A percentile compares a stretch with the other conserved stretches of the same genome.
These are phyloP conservation scores for Canavalia ensiformis DNA, from an alignment of 306 rosid genomes.

Conservation along the genomic window DNA sequence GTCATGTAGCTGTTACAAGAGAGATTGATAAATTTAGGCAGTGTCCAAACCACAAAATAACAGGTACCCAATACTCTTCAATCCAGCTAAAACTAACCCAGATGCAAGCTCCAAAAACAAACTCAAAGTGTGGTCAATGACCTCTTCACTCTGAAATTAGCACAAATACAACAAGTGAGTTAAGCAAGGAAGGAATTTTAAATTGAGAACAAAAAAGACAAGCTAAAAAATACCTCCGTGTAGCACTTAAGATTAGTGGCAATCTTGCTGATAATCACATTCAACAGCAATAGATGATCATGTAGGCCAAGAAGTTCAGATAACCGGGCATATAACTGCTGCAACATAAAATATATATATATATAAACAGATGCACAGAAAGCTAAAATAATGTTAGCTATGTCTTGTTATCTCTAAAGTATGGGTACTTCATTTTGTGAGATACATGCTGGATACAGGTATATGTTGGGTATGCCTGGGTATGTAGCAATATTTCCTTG, in stretches of 20 bases:
- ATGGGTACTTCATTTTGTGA: not conserved
- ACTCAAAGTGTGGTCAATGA: slow-evolving; percentile 94
- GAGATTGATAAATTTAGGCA: slow-evolving; percentile 23
- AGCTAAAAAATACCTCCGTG: slow-evolving; percentile 44
- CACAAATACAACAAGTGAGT: slow-evolving; percentile 36
- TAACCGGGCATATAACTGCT: slow-evolving; percentile 69
- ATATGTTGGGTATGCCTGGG: not conserved
- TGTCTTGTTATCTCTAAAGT: not conserved
- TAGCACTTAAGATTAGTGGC: slow-evolving; percentile 64
- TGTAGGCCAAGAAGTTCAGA: slow-evolving; percentile 67
- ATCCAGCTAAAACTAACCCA: slow-evolving; percentile 71
- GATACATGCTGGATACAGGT: not conserved
- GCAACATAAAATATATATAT: slow-evolving; percentile 50
- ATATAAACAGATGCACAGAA: slow-evolving; percentile 22
- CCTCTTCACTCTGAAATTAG: slow-evolving; percentile 89
- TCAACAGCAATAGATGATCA: slow-evolving; percentile 61
- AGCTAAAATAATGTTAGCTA: slow-evolving; percentile 4
- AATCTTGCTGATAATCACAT: slow-evolving; percentile 62
- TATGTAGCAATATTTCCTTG: not conserved
- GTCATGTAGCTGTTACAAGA: slow-evolving; percentile 84
- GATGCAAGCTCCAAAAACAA: slow-evolving; percentile 98
- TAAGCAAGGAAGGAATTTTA: slow-evolving; percentile 29
- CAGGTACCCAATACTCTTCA: slow-evolving; percentile 41
- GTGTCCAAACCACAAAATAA: slow-evolving; percentile 37
- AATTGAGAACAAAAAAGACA: slow-evolving; percentile 20